Percentiles rank a stretch among this genome's conserved stretches.
phyloP scores from a whole-genome alignment of 805 yeast species.

The Suhomyces canberraensis region DNA sequence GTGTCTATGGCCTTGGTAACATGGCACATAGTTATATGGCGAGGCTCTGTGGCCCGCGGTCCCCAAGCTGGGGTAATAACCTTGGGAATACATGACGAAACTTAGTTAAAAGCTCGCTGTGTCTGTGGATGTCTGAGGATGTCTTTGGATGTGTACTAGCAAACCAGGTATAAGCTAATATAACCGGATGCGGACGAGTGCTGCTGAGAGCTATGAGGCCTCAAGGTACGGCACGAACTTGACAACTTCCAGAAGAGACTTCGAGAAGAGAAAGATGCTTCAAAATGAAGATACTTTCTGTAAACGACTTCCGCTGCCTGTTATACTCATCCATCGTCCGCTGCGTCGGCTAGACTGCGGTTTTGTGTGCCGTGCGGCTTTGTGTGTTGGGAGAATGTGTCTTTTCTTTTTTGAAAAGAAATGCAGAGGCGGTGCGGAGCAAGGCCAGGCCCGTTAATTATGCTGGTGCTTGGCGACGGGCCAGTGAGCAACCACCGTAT shows the following conservation, averaged over 20 bases:
- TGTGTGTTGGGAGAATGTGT: background rate
- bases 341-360: too few species aligned
- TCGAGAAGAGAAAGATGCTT: background rate
- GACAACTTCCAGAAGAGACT: background rate
- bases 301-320: background rate
- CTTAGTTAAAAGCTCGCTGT: constrained; percentile 4
- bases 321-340: background rate
- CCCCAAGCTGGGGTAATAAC: constrained; percentile 20
- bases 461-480: too few species aligned
- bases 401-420: constrained; percentile 1
- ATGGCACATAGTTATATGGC: constrained; percentile 25
- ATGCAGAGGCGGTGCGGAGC: background rate
- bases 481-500: too few species aligned
- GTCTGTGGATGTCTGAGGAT: background rate
- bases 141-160: background rate
- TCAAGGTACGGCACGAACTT: background rate
- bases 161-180: constrained; percentile 9
- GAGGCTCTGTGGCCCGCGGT: constrained; percentile 38
- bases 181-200: constrained; percentile 5
- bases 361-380: background rate
- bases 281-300: background rate
- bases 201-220: background rate
- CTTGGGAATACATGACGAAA: background rate
- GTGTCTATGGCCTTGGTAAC: constrained; percentile 14
- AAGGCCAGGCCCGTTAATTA: background rate